Evolutionary conservation across 371 early-diverging fungal species (phyloP).

Genomic region (Mycotypha africana): DNA sequence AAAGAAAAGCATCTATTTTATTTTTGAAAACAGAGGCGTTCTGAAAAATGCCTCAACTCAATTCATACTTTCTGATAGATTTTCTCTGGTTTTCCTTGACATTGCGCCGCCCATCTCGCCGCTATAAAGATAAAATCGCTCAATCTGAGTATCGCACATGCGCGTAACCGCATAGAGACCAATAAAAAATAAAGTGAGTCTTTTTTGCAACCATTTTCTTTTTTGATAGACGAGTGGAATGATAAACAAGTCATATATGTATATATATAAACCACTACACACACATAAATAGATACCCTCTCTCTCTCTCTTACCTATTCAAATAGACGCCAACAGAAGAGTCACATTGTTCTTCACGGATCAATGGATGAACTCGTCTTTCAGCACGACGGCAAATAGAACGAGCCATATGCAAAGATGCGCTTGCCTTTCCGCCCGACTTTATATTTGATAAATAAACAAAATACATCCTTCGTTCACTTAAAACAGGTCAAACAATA

Average conservation of each 20-base stretch:
- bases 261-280: no score
- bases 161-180: no score
- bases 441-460: slow-evolving; percentile 13
- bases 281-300: slow-evolving; percentile 6
- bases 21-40: no score
- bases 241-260: no score
- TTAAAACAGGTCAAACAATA: background rate
- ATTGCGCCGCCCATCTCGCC: slow-evolving; percentile 74
- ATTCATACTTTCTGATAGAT: slow-evolving; percentile 50
- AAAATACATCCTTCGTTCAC: no score
- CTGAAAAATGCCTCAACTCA: no score
- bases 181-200: background rate
- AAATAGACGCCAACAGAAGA: slow-evolving; percentile 62
- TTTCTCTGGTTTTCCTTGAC: slow-evolving; percentile 60
- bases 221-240: no score
- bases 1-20: no score
- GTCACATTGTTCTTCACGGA: slow-evolving; percentile 56
- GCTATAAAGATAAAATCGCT: slow-evolving; percentile 89
- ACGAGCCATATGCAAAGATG: slow-evolving; percentile 65
- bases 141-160: slow-evolving; percentile 44
- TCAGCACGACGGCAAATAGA: slow-evolving; percentile 86
- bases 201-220: no score
- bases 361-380: slow-evolving; percentile 73
- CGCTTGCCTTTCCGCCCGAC: slow-evolving; percentile 76
- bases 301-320: slow-evolving; percentile 49